phyloP scores from a whole-genome alignment of 2,329 filamentous ascomycete genomes.

The Bipolaris sorokiniana region DNA sequence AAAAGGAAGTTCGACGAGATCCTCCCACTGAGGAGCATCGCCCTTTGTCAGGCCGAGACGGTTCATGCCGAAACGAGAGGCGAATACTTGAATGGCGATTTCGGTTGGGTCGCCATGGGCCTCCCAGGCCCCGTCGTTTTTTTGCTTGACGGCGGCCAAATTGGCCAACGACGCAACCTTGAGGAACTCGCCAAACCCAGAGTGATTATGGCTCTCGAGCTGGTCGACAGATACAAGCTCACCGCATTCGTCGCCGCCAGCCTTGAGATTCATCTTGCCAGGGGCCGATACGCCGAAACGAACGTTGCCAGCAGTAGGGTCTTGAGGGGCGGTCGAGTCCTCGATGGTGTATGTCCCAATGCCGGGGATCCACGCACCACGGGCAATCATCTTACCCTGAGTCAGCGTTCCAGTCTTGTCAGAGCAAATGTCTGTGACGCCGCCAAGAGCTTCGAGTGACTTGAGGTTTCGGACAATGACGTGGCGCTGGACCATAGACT shows the following conservation, averaged over 20 bases:
- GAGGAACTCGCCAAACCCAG: conserved; percentile 41
- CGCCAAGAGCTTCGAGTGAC: conserved; percentile 46
- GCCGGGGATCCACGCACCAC: conserved; percentile 48
- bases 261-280: conserved; percentile 36
- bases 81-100: conserved; percentile 77
- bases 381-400: conserved; percentile 48
- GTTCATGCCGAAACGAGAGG: conserved; percentile 70
- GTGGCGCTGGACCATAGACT: conserved; percentile 44
- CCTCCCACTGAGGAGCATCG: conserved; percentile 37
- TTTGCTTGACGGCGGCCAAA: conserved; percentile 58
- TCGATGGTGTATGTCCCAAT: conserved; percentile 48
- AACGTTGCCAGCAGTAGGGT: conserved; percentile 43
- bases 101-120: conserved; percentile 61
- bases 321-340: conserved; percentile 41
- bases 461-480: conserved; percentile 48
- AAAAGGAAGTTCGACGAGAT: conserved; percentile 71
- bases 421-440: conserved; percentile 45
- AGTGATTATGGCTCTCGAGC: conserved; percentile 27
- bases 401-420: conserved; percentile 45
- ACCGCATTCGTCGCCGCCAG: conserved; percentile 23
- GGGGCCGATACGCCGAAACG: conserved; percentile 34
- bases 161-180: conserved; percentile 55
- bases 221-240: conserved; percentile 27
- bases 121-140: conserved; percentile 49
- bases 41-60: conserved; percentile 57